Evolutionary conservation across 192 early-diverging fungal species (phyloP).

Genomic region (Backusella luteola): DNA sequence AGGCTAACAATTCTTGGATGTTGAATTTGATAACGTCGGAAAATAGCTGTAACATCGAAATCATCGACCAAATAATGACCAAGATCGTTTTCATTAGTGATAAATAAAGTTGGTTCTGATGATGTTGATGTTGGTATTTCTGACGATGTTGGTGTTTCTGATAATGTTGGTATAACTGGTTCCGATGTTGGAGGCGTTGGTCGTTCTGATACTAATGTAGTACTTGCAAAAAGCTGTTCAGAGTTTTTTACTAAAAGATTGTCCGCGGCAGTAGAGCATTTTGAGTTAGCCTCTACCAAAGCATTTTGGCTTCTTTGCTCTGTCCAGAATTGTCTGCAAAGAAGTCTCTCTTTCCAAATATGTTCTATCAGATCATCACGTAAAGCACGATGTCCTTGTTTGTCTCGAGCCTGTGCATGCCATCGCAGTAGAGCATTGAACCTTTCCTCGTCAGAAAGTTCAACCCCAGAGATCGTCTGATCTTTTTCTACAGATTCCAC

Average conservation of each 20-base stretch:
- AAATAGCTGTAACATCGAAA: background rate
- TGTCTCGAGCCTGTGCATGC: too few species aligned
- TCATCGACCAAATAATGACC: background rate
- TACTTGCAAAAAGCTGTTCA: background rate
- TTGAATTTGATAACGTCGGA: slow-evolving; percentile 11
- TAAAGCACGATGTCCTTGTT: too few species aligned
- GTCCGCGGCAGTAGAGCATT: background rate
- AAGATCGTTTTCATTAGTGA: slow-evolving; percentile 6
- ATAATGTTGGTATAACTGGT: background rate
- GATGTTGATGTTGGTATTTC: too few species aligned
- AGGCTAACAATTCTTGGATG: slow-evolving; percentile 14
- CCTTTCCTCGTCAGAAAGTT: too few species aligned
- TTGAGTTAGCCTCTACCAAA: background rate
- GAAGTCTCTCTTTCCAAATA: background rate
- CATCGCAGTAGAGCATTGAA: too few species aligned
- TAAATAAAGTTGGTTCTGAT: background rate
- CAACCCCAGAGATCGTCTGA: too few species aligned
- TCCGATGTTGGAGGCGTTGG: background rate
- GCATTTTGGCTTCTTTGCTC: background rate
- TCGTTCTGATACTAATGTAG: background rate
- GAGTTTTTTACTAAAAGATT: background rate
- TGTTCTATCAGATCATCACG: too few species aligned
- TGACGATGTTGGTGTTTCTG: too few species aligned
- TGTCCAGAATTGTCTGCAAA: slow-evolving; percentile 1
- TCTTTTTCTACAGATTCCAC: too few species aligned